Conservation (phyloP, 257 asterid species). For the Solanum medicagineum region DNA sequence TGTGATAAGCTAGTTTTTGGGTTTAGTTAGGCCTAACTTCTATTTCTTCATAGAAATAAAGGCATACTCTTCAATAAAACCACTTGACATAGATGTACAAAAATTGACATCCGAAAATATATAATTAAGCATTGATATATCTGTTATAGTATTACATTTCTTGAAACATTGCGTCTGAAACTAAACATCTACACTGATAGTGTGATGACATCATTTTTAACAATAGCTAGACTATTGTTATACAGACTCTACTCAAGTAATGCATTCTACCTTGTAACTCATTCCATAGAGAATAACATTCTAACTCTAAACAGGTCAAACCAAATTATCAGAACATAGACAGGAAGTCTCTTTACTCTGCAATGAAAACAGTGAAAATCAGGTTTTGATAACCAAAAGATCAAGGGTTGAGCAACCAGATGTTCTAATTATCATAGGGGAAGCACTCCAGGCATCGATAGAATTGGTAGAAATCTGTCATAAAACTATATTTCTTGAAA, state of each 20-base stretch:
- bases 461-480: not conserved
- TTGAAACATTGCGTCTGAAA: not conserved
- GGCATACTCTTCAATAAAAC: not conserved
- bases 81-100: not conserved
- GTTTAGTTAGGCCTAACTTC: not conserved
- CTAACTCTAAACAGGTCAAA: not conserved
- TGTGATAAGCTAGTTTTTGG: not conserved
- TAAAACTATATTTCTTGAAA: not conserved
- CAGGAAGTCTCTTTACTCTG: not conserved
- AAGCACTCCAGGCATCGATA: not conserved
- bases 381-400: not conserved
- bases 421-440: not conserved
- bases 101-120: not conserved
- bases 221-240: not conserved
- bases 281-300: not conserved
- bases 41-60: not conserved
- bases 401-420: not conserved
- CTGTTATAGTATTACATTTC: not conserved
- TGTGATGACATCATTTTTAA: not conserved
- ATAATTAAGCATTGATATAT: not conserved
- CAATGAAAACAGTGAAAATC: not conserved
- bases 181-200: not conserved
- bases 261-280: not conserved
- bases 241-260: not conserved
- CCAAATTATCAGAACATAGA: not conserved